Evolutionary conservation across 306 rosid genomes (phyloP), one percentile per base, ranked within the genome.

Genomic region (Ormosia emarginata): DNA sequence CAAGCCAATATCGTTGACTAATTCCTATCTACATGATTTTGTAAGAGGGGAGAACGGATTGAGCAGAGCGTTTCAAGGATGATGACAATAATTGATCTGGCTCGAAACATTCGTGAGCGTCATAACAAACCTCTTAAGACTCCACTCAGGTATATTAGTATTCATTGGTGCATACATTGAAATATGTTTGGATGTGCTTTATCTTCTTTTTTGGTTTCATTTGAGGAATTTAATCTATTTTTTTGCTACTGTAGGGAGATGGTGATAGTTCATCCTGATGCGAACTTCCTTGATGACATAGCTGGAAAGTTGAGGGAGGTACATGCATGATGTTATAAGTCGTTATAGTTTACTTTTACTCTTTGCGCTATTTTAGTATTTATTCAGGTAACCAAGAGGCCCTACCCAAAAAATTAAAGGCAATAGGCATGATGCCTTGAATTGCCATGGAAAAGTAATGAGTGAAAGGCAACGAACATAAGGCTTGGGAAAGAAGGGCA

Each of bases 261-360:
- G 99, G 88, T 92, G 43, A 90, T 95, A 67, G 99, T 95, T 82
- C 99, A 95, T 91, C 94, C 98, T 1, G 99, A 95, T 84, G 63
- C 75, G 65, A 86, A 92, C 81, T 95, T 95, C 87, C 99, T 95
- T 18, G 90, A 88, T 77, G 99, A 95, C 77, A 93, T 95, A 34
- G 86, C 90, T 75, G 97, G 95, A 83, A 95, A 92, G 91, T 90
- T 95, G 56, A 85, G 82, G 87, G 98, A 95, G 96, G 98, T 94
- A 90, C 70, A 30, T 81, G 44, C 72, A 47, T 65, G 55, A n/a
- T 74, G 77, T 50, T 44, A 13, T 17, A n/a, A 14, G 13, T 8
- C 9, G 34, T 58, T 59, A 33, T 32, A 58, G 8, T 85, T 24
- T 24, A 24, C 24, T 24, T 71, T 57, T 75, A 43, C 36, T 34